Evolutionary conservation across 257 asterid genomes (phyloP).

Genomic region (Nicotiana knightiana): DNA sequence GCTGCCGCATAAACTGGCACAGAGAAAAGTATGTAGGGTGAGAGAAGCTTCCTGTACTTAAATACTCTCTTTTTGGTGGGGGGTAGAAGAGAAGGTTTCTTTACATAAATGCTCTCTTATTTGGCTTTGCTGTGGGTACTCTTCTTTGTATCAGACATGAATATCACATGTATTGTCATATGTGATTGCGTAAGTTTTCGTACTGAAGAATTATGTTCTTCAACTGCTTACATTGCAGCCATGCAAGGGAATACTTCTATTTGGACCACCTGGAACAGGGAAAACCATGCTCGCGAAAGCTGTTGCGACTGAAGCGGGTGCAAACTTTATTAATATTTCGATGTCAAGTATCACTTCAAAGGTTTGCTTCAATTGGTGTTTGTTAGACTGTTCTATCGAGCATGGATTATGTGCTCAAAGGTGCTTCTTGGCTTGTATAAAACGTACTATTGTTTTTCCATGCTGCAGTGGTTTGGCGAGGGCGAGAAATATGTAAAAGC

Average conservation of each 20-base stretch:
- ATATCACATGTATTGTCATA: neutral
- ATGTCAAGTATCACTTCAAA: conserved; percentile 92
- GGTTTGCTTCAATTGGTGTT: conserved; percentile 28
- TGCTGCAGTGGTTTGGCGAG: conserved; percentile 84
- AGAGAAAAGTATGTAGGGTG: neutral
- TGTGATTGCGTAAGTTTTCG: neutral
- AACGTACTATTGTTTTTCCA: conserved; percentile 11
- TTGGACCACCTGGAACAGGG: conserved; percentile 93
- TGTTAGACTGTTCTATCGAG: neutral
- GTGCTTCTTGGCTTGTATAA: neutral
- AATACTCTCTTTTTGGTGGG: neutral
- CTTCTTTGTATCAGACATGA: neutral
- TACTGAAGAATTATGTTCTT: neutral
- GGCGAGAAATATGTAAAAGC: conserved; percentile 91
- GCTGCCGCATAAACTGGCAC: too few species aligned
- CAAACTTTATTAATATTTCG: conserved; percentile 82
- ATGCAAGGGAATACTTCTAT: conserved; percentile 83
- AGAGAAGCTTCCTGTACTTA: neutral
- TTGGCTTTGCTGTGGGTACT: neutral
- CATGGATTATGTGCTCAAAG: neutral
- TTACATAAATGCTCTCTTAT: neutral
- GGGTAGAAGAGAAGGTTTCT: neutral
- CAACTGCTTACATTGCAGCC: conserved; percentile 45
- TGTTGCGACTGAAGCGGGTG: conserved; percentile 95
- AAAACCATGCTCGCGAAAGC: conserved; percentile 95